Evolutionary conservation across 176 grass and related monocot species (phyloP).

Genomic region (Otatea glauca): DNA sequence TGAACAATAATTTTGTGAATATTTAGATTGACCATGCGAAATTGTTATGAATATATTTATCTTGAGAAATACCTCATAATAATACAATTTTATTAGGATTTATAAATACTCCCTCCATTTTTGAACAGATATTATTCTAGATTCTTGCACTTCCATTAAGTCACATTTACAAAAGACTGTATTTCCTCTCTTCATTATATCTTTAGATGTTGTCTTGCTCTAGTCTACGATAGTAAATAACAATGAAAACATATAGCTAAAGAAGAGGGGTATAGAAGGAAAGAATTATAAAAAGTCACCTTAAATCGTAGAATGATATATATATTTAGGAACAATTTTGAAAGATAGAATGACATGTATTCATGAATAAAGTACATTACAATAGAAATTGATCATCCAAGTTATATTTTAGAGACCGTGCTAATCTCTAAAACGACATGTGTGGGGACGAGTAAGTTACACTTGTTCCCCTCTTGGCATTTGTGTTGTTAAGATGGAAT

Average conservation of each 20-base stretch:
- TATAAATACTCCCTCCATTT: neutral
- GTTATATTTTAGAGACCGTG: neutral
- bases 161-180: no score
- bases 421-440: neutral
- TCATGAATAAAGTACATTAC: neutral
- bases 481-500: conserved; percentile 10
- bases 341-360: no score
- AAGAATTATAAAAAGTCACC: no score
- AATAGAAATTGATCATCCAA: neutral
- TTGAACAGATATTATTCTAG: no score
- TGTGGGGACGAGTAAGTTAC: neutral
- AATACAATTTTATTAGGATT: neutral
- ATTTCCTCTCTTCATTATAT: no score
- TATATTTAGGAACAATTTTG: no score
- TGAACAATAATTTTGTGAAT: neutral
- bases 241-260: no score
- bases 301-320: no score
- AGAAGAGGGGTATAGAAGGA: no score
- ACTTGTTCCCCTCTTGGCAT: neutral
- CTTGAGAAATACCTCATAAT: neutral
- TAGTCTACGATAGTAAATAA: no score
- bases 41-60: neutral
- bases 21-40: neutral
- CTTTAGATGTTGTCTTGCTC: no score
- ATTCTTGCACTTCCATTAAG: no score